These are phyloP conservation scores for Parastagonospora avenae DNA, from an alignment of 2,329 filamentous ascomycete genomes.

Conservation along the genomic window DNA sequence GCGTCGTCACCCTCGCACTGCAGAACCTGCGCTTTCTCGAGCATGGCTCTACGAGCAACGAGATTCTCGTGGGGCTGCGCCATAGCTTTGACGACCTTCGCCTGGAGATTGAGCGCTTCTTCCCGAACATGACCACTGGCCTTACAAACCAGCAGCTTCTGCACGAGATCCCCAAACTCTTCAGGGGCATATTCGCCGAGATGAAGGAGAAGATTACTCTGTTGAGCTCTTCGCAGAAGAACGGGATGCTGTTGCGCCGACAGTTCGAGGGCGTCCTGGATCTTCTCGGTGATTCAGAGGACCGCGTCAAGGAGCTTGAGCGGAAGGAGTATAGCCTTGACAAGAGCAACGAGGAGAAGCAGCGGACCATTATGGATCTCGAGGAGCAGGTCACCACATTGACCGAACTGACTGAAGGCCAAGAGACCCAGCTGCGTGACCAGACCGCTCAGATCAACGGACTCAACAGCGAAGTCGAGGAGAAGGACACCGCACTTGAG, in stretches of 20 bases:
- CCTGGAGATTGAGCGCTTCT: slow-evolving; percentile 45
- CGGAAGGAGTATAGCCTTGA: slow-evolving; percentile 45
- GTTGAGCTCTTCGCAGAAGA: slow-evolving; percentile 41
- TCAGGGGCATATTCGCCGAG: slow-evolving; percentile 45
- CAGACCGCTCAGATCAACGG: slow-evolving; percentile 35
- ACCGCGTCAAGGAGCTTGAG: slow-evolving; percentile 46
- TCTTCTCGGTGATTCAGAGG: slow-evolving; percentile 36
- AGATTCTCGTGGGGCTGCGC: slow-evolving; percentile 49
- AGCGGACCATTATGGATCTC: slow-evolving; percentile 45
- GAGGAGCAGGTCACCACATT: slow-evolving; percentile 37
- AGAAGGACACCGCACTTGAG: slow-evolving; percentile 43
- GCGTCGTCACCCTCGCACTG: slow-evolving; percentile 52
- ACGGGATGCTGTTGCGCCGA: slow-evolving; percentile 44
- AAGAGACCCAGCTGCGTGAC: slow-evolving; percentile 41
- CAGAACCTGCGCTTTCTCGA: slow-evolving; percentile 50
- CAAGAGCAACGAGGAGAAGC: slow-evolving; percentile 44
- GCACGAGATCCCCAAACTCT: slow-evolving; percentile 42
- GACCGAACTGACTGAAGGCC: slow-evolving; percentile 35
- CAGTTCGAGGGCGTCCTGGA: slow-evolving; percentile 40
- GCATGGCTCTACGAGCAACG: slow-evolving; percentile 35
- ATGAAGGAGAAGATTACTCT: slow-evolving; percentile 36
- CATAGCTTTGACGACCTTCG: slow-evolving; percentile 50
- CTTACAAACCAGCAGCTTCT: slow-evolving; percentile 49
- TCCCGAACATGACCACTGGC: slow-evolving; percentile 46
- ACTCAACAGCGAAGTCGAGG: slow-evolving; percentile 34